Evolutionary conservation across 129 eudicot species (phyloP), one percentile per base, ranked within the genome.

Genomic region (Cynara cardunculus): DNA sequence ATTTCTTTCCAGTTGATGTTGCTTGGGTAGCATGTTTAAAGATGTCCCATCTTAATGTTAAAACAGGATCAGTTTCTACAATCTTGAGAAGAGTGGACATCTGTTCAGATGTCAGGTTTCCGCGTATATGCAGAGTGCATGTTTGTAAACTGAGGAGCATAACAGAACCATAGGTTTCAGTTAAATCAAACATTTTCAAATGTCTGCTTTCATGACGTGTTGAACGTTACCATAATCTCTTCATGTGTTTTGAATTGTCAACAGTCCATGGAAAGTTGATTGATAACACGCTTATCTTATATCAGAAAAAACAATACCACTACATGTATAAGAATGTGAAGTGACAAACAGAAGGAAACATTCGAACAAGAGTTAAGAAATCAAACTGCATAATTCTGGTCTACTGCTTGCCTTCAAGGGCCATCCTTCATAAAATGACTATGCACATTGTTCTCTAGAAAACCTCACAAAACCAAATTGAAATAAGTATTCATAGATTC

Each of bases 401-500:
- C 78, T 32, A 56, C 34, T 66, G 39, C 30, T 31, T 53, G 18
- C 62, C 72, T 71, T 32, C 64, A 22, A 27, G 26, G 75, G 31
- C 31, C 86, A 81, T 65, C 82, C 44, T 75, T 74, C 70, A 86
- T 75, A 74, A 81, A 70, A 70, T 31, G 77, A 86, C 76, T 83
- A 83, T 86, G 84, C 87, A 88, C 80, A 83, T 80, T 41, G 46
- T 62, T 80, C 37, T 65, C 73, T 71, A 75, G 80, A 16, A 78
- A 39, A 85, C 61, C 82, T 79, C 76, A 34, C n/a, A 66, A 85
- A 82, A 65, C 18, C 32, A 16, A 65, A 64, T 32, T 49, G 56
- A 31, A 84, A 71, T 39, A 79, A 24, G 24, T 39, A 24, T 24
- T 81, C 74, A 30, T 72, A 32, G 72, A 39, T 69, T 74, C 83